Evolutionary conservation across 2,329 filamentous ascomycete genomes (phyloP), one percentile per base, ranked within the genome.

Genomic region (Trichoderma simmonsii): DNA sequence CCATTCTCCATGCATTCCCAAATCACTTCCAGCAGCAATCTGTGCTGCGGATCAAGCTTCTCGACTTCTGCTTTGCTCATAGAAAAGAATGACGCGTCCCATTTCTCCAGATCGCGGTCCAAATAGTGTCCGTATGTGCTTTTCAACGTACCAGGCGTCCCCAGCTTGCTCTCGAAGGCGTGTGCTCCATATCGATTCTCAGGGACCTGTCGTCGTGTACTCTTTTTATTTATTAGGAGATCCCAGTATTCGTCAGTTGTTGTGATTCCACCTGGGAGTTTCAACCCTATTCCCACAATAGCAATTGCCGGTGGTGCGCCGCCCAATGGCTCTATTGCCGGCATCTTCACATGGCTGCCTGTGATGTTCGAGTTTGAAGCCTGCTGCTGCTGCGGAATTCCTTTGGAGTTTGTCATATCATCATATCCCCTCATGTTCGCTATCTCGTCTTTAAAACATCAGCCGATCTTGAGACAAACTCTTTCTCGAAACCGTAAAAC

Each of bases 11-110:
- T 73, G 39, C 77, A 75, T 69, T 80, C 77, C 70, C 71, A 76
- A 18, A 77, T 70, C 3, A 80, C 78, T 65, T 80, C 76, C 0
- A 79, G 73, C 21, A 78, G 28, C 34, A 77, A 70, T 4, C 78
- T 70, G 34, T 78, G 77, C 64, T 80, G 79, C 1, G 77, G 78
- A 73, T 82, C 81, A 70, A 80, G 75, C 3, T 59, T 70, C 26
- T 76, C 77, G 4, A 76, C 76, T 61, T 81, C 80, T 24, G 75
- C 7, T 14, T 65, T 70, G 2, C 69, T 76, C 71, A 82, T 77
- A 3, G 75, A 77, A 72, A 79, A 82, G 72, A 82, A 81, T 9
- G 75, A 76, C 1, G 78, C 70, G 69, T 82, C 80, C 14, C 81
- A 72, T n/a, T 74, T 59, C 4, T 73, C 66, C 4, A 80, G 69